Conservation (phyloP, 306 rosid species). For the Carpinus viminea region DNA sequence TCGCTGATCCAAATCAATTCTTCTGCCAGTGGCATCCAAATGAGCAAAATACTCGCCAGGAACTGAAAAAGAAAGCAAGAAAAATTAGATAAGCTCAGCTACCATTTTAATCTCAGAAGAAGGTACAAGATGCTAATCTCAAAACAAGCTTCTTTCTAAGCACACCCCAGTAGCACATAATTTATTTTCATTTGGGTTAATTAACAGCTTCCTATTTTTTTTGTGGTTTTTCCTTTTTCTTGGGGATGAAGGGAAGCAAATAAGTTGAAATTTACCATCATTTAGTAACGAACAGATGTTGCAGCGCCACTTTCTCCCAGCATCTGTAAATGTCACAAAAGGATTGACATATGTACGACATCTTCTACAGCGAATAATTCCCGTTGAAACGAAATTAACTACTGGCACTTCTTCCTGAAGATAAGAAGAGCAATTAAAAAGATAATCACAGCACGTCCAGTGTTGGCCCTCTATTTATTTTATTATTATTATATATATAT, state of each 20-base stretch:
- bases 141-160: neutral
- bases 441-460: slow-evolving; percentile 11
- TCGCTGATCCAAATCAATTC: slow-evolving; percentile 88
- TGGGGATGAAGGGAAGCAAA: slow-evolving; percentile 19
- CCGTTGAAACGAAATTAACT: slow-evolving; percentile 71
- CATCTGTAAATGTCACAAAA: slow-evolving; percentile 85
- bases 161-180: neutral
- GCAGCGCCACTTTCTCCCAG: slow-evolving; percentile 97
- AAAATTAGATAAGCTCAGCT: neutral
- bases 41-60: slow-evolving; percentile 91
- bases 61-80: slow-evolving; percentile 51
- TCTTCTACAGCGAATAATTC: slow-evolving; percentile 96
- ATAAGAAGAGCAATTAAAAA: slow-evolving; percentile 27
- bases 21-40: slow-evolving; percentile 88
- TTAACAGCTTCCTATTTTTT: slow-evolving; percentile 13
- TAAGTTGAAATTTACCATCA: slow-evolving; percentile 71
- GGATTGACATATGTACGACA: slow-evolving; percentile 98
- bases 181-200: neutral
- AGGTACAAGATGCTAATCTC: neutral
- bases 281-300: slow-evolving; percentile 86
- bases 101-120: neutral
- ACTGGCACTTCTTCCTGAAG: slow-evolving; percentile 91
- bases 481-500: no score
- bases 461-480: slow-evolving; percentile 13
- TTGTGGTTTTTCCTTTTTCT: neutral